These are phyloP conservation scores for Ogataea siamensis DNA, from an alignment of 805 yeast genomes.

Conservation along the genomic window DNA sequence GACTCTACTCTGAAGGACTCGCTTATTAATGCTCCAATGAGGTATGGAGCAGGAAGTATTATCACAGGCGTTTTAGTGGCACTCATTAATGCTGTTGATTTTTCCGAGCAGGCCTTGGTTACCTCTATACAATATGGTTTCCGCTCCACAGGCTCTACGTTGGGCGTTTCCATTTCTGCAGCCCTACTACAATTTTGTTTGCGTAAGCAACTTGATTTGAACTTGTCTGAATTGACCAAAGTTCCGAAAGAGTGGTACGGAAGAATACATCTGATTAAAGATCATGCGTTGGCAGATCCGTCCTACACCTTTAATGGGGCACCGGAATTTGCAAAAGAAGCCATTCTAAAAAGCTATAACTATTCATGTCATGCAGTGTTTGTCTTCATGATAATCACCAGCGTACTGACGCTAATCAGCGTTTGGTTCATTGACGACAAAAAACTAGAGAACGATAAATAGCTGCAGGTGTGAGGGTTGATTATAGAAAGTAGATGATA, in stretches of 20 bases:
- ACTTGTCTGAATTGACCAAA: conserved; percentile 14
- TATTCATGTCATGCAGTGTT: too few species aligned
- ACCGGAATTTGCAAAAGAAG: too few species aligned
- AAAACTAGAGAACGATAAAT: too few species aligned
- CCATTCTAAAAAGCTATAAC: too few species aligned
- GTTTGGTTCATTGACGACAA: too few species aligned
- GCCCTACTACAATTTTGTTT: conserved; percentile 42
- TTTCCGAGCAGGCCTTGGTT: conserved; percentile 72
- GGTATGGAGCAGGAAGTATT: conserved; percentile 63
- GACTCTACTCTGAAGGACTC: conserved; percentile 38
- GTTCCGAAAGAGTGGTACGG: conserved; percentile 25
- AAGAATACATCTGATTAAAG: too few species aligned
- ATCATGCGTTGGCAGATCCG: too few species aligned
- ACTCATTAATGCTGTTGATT: conserved; percentile 71
- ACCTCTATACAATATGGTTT: conserved; percentile 85
- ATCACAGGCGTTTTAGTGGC: conserved; percentile 73
- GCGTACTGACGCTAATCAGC: too few species aligned
- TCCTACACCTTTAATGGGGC: too few species aligned
- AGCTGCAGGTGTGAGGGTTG: too few species aligned
- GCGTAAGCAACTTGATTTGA: conserved; percentile 11
- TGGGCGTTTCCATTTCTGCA: conserved; percentile 50
- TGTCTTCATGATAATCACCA: too few species aligned
- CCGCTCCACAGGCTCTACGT: conserved; percentile 53
- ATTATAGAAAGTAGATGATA: too few species aligned
- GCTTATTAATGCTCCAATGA: conserved; percentile 48